Conservation (phyloP, 2,329 filamentous ascomycete genomes). For the Kalaharituber pfeilii region DNA sequence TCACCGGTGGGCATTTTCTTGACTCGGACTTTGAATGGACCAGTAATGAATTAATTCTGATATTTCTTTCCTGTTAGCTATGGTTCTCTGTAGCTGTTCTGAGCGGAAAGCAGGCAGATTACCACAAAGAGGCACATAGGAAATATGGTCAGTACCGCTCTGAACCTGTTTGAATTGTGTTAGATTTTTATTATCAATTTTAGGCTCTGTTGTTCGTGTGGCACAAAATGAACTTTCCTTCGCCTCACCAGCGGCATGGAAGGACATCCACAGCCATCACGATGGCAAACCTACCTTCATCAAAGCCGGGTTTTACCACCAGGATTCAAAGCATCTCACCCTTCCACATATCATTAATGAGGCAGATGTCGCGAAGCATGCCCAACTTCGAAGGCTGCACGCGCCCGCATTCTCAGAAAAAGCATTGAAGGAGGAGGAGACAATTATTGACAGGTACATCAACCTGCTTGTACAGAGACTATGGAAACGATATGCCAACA, state of each 20-base stretch:
- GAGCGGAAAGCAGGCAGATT: neutral
- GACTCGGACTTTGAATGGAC: too few relatives aligned
- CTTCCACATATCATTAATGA: conserved; percentile 5
- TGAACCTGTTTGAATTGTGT: too few relatives aligned
- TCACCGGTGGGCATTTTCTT: too few relatives aligned
- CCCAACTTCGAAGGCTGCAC: conserved; percentile 26
- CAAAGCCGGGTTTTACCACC: conserved; percentile 24
- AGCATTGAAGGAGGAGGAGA: conserved; percentile 23
- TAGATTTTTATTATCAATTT: too few relatives aligned
- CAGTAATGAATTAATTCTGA: too few relatives aligned
- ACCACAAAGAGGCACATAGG: neutral
- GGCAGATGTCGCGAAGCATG: conserved; percentile 21
- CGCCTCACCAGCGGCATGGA: too few relatives aligned
- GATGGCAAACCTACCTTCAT: too few relatives aligned
- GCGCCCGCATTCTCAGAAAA: conserved; percentile 23
- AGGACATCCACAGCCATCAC: too few relatives aligned
- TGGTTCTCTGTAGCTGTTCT: neutral
- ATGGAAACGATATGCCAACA: too few relatives aligned
- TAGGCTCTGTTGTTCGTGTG: too few relatives aligned
- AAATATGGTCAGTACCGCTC: too few relatives aligned
- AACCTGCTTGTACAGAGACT: conserved; percentile 23
- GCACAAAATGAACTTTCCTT: conserved; percentile 31
- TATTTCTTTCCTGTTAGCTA: too few relatives aligned
- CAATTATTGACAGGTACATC: conserved; percentile 24
- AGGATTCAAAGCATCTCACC: neutral